phyloP scores from a whole-genome alignment of 192 early-diverging fungal species.

The Dissophora ornata region DNA sequence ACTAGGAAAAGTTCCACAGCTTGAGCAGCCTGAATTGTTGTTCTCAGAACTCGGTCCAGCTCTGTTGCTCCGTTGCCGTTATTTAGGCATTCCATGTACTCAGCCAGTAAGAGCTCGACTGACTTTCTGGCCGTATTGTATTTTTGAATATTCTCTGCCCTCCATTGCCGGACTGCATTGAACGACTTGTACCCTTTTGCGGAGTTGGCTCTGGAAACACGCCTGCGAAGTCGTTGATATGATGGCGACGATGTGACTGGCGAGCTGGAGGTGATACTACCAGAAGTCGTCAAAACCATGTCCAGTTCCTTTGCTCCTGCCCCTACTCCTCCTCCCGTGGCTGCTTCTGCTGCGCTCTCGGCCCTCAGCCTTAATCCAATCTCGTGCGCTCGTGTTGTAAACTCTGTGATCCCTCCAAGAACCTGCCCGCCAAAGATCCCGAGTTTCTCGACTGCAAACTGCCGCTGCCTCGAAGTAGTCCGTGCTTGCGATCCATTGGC shows the following conservation, averaged over 20 bases:
- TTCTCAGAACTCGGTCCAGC: constrained; percentile 13
- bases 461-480: constrained; percentile 30
- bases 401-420: constrained; percentile 35
- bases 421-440: constrained; percentile 25
- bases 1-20: constrained; percentile 24
- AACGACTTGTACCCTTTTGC: constrained; percentile 53
- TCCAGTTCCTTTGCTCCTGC: no score
- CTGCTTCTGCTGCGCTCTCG: background rate
- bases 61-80: background rate
- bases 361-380: constrained; percentile 33
- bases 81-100: constrained; percentile 44
- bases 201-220: constrained; percentile 37
- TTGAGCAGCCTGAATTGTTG: constrained; percentile 21
- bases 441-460: constrained; percentile 39
- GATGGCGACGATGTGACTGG: constrained; percentile 2
- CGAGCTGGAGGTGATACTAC: background rate
- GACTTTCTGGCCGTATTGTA: constrained; percentile 21
- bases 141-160: constrained; percentile 30
- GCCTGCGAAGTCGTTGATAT: constrained; percentile 20
- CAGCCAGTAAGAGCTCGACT: constrained; percentile 22
- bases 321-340: background rate
- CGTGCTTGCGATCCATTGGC: constrained; percentile 37
- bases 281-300: no score
- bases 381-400: constrained; percentile 25
- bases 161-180: constrained; percentile 49